Evolutionary conservation across 768 basidiomycete genomes (phyloP), one percentile per base, ranked within the genome.

Genomic region (Russula ochroleuca): DNA sequence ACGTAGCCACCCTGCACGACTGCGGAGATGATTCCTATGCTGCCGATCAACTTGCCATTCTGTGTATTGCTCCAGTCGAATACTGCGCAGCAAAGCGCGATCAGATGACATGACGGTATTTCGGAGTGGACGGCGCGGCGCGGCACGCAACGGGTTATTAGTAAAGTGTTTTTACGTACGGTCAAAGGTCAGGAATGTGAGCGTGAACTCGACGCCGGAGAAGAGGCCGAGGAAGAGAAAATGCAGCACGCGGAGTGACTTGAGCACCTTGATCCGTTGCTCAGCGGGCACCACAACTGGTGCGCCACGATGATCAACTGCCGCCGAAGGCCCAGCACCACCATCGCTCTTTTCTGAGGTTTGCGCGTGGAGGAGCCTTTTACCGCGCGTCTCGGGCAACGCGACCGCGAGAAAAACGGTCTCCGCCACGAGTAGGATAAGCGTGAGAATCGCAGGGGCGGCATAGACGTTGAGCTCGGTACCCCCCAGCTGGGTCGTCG

Each of bases 121-220:
- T 28, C 28, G 28, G 28, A 28, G 37, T 14, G 28, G 28, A 35
- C 28, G 31, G 2, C 19, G 21, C n/a, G 9, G 35, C 25, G 38
- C n/a, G 9, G 35, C 25, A 31, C 13, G 10, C 9, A 25, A 9
- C 40, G 17, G 28, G 21, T 31, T 2, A 28, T 28, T 28, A 28
- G 19, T 23, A n/a, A 38, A 11, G 17, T 19, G 43, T n/a, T 19
- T 67, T 28, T 53, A 80, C 87, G 73, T 76, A 89, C 92, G 75
- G 72, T 93, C 91, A 70, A 92, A 94, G 2, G 90, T 97, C 52
- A 98, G 78, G 80, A 98, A 98, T 0, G 94, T 96, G 23, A 99
- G 79, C 0, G 96, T 99, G 75, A 98, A 98, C 73, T 99, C 96
- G 55, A 97, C 84, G 14, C 95, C 96, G 2, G 95, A 95, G 75